These are phyloP conservation scores for Conticribra weissflogii DNA, from an alignment of 108 stramenopile genomes.

Conservation along the genomic window DNA sequence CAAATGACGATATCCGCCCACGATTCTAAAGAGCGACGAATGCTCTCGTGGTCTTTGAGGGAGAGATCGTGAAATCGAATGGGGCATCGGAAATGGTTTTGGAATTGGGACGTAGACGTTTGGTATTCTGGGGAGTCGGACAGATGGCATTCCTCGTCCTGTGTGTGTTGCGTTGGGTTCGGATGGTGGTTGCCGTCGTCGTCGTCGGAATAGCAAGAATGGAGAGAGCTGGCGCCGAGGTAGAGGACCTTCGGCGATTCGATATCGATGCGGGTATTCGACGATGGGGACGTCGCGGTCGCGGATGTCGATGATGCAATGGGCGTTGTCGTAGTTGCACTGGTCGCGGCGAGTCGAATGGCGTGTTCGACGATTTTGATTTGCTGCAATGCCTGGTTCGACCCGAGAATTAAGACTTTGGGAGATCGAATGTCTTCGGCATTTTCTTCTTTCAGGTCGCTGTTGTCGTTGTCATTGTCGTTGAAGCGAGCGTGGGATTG, in stretches of 20 bases:
- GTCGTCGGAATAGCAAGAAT: not conserved
- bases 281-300: too few relatives aligned
- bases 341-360: not conserved
- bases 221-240: not conserved
- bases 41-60: not conserved
- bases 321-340: too few relatives aligned
- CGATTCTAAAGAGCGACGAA: not conserved
- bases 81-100: too few relatives aligned
- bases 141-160: not conserved
- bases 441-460: too few relatives aligned
- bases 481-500: too few relatives aligned
- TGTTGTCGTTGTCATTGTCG: too few relatives aligned
- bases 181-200: not conserved
- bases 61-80: slow-evolving; percentile 5
- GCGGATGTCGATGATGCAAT: too few relatives aligned
- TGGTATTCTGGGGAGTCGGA: too few relatives aligned
- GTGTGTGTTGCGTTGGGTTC: not conserved
- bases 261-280: too few relatives aligned
- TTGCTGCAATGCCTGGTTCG: not conserved
- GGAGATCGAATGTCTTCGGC: not conserved
- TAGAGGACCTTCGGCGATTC: slow-evolving; percentile 13
- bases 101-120: too few relatives aligned
- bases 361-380: not conserved
- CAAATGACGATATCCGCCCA: slow-evolving; percentile 8
- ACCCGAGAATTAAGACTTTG: slow-evolving; percentile 7